Conservation (phyloP, 176 grass and related monocot genomes). For the Neostapfia colusana region DNA sequence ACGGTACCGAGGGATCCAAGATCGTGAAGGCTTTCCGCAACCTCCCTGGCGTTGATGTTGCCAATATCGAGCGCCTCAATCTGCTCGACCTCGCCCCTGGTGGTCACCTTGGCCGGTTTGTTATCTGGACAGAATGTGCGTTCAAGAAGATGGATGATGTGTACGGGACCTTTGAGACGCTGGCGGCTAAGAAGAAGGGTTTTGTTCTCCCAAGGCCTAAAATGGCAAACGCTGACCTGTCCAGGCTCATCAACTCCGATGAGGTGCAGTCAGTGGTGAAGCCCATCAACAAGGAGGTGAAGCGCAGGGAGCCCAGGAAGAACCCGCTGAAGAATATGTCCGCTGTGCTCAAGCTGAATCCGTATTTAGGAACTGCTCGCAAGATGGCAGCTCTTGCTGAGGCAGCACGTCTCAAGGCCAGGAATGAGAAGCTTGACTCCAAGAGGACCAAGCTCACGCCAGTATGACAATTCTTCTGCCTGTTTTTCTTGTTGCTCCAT, state of each 20-base stretch:
- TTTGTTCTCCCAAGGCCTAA: slow-evolving; percentile 76
- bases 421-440: slow-evolving; percentile 71
- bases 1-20: slow-evolving; percentile 83
- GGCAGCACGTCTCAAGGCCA: slow-evolving; percentile 64
- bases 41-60: slow-evolving; percentile 73
- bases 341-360: slow-evolving; percentile 76
- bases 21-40: slow-evolving; percentile 90
- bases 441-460: slow-evolving; percentile 60
- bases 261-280: slow-evolving; percentile 86
- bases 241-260: slow-evolving; percentile 83
- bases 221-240: slow-evolving; percentile 74
- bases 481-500: too few species aligned
- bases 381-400: slow-evolving; percentile 83
- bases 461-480: slow-evolving; percentile 30
- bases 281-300: slow-evolving; percentile 80
- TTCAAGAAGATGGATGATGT: slow-evolving; percentile 88
- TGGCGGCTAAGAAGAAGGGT: slow-evolving; percentile 73
- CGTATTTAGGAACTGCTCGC: slow-evolving; percentile 65
- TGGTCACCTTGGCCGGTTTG: slow-evolving; percentile 79
- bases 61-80: slow-evolving; percentile 85
- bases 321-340: slow-evolving; percentile 78
- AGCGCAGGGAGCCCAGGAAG: slow-evolving; percentile 65
- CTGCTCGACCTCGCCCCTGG: slow-evolving; percentile 82
- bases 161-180: slow-evolving; percentile 63
- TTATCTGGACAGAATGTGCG: slow-evolving; percentile 87